phyloP scores from a whole-genome alignment of 1,139 yeast genomes.

The Candida pseudocylindracea region DNA sequence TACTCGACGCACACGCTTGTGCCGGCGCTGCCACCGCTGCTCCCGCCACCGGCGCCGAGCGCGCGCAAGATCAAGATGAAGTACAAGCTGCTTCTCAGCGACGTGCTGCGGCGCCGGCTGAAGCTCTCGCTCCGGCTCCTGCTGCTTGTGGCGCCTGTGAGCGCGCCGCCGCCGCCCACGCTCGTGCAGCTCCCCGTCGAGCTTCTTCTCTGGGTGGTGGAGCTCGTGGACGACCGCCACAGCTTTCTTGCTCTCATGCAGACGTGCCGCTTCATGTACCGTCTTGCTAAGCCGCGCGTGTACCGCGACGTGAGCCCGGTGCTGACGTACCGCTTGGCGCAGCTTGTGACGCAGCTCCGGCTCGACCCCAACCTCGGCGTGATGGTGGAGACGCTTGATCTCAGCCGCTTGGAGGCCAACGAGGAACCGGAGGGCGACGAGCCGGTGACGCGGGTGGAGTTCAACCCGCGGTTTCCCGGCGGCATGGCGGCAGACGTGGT shows the following conservation, averaged over 20 bases:
- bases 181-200: conserved; percentile 10
- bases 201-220: conserved; percentile 12
- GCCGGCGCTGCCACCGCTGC: conserved; percentile 3
- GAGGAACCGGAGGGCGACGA: conserved; percentile 9
- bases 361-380: conserved; percentile 30
- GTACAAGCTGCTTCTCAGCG: not conserved
- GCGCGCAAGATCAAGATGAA: not conserved
- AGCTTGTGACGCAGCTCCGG: conserved; percentile 44
- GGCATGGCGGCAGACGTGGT: no score
- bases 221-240: conserved; percentile 8
- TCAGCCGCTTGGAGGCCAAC: conserved; percentile 26
- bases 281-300: conserved; percentile 26
- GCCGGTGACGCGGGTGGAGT: not conserved
- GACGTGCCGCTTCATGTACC: conserved; percentile 26
- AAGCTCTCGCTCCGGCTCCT: no score
- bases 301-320: conserved; percentile 32
- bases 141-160: not conserved
- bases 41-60: not conserved
- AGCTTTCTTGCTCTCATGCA: conserved; percentile 18
- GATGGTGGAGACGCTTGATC: conserved; percentile 30
- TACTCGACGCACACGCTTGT: conserved; percentile 17
- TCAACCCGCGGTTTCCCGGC: not conserved
- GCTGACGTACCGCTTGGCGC: conserved; percentile 59
- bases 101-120: not conserved
- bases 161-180: not conserved